phyloP scores from a whole-genome alignment of 345 rosid species.

The Kandelia obovata region DNA sequence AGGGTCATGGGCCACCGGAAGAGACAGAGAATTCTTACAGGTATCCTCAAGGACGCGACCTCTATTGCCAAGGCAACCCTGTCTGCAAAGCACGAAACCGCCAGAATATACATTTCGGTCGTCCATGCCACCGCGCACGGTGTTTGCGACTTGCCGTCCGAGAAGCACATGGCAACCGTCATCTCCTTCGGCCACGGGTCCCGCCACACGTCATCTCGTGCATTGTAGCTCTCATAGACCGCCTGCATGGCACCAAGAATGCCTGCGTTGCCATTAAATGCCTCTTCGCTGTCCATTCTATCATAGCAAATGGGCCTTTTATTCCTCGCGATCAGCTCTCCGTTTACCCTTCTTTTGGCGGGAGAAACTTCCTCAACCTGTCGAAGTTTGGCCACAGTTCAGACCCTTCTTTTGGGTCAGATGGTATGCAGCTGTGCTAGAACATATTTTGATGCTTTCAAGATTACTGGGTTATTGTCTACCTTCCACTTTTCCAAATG shows the following conservation, averaged over 20 bases:
- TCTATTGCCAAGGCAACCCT: conserved; percentile 40
- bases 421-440: conserved; percentile 52
- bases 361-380: conserved; percentile 43
- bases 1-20: conserved; percentile 34
- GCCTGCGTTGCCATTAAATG: conserved; percentile 54
- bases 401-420: conserved; percentile 52
- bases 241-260: conserved; percentile 35
- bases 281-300: conserved; percentile 41
- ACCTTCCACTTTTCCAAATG: conserved; percentile 1
- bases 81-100: conserved; percentile 23
- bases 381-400: conserved; percentile 35
- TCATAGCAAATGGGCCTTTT: conserved; percentile 36
- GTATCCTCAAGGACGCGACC: conserved; percentile 43
- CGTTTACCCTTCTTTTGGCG: conserved; percentile 35
- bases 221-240: conserved; percentile 40
- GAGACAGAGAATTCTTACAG: conserved; percentile 30
- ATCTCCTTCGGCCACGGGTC: conserved; percentile 31
- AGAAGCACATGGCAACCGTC: conserved; percentile 32
- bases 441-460: conserved; percentile 37
- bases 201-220: conserved; percentile 33
- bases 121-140: conserved; percentile 50
- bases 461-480: conserved; percentile 35
- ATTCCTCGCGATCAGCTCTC: conserved; percentile 44
- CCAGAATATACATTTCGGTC: conserved; percentile 27
- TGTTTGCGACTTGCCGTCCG: conserved; percentile 31